Evolutionary conservation across 2,329 filamentous ascomycete species (phyloP).

Genomic region (Fusarium mangiferae): DNA sequence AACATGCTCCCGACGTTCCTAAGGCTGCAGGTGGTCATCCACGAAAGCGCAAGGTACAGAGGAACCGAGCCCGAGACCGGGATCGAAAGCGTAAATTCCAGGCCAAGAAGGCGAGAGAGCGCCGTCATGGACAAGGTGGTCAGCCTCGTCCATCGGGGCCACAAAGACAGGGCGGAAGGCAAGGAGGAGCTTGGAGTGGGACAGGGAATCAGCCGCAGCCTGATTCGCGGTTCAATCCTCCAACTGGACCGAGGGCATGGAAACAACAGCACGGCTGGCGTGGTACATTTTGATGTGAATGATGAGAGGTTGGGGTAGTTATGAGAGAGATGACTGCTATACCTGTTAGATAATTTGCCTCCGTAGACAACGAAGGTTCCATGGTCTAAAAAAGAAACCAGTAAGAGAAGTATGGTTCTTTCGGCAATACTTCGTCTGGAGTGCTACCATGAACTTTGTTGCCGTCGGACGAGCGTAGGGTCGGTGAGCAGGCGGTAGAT

Average conservation of each 20-base stretch:
- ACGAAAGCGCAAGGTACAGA: background rate
- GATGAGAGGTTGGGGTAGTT: too few species aligned
- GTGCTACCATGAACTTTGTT: background rate
- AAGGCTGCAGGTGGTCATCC: too few species aligned
- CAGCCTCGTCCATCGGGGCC: background rate
- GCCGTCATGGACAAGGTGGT: too few species aligned
- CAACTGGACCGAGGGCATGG: background rate
- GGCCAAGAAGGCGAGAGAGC: background rate
- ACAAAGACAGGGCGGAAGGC: too few species aligned
- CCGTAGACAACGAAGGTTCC: background rate
- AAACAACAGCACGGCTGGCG: background rate
- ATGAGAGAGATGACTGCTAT: background rate
- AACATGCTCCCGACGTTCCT: fast-evolving
- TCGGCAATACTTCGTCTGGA: background rate
- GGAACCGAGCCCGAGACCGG: too few species aligned
- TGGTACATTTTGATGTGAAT: background rate
- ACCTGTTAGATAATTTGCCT: background rate
- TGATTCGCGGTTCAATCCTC: background rate
- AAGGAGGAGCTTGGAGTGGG: background rate
- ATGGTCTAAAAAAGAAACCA: background rate
- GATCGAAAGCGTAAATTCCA: background rate
- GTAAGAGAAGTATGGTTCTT: background rate
- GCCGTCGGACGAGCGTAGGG: background rate
- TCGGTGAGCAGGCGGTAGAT: background rate
- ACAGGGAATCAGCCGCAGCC: background rate